These are phyloP conservation scores for Phytophthora capsici DNA, from an alignment of 352 stramenopile genomes.

Conservation along the genomic window DNA sequence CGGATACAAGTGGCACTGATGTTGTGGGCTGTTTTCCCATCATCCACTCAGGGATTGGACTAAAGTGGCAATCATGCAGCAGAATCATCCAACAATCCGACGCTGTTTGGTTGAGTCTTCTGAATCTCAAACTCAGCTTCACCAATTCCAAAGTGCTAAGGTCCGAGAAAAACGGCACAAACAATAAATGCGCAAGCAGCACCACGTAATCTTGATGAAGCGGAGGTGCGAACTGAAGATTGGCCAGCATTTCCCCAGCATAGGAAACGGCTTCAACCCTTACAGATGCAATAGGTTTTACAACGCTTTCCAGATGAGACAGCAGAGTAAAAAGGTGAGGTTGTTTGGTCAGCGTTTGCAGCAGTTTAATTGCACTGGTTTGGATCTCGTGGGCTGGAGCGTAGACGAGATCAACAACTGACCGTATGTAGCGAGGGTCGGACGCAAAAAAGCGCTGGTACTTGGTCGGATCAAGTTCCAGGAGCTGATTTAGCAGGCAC, in stretches of 20 bases:
- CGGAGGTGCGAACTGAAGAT: conserved; percentile 11
- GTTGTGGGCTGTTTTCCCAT: background rate
- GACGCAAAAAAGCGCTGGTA: conserved; percentile 21
- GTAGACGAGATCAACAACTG: conserved; percentile 33
- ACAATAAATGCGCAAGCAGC: conserved; percentile 29
- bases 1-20: background rate
- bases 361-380: conserved; percentile 28
- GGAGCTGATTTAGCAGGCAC: conserved; percentile 5
- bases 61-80: conserved; percentile 11
- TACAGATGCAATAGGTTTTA: conserved; percentile 3
- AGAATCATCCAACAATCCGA: conserved; percentile 6
- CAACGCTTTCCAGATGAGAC: conserved; percentile 18
- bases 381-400: conserved; percentile 28
- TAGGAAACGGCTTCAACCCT: conserved; percentile 9
- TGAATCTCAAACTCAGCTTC: conserved; percentile 37
- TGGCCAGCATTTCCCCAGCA: conserved; percentile 8
- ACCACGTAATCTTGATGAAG: conserved; percentile 22
- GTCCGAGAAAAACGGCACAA: conserved; percentile 41
- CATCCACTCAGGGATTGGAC: conserved; percentile 30
- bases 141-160: conserved; percentile 33
- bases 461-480: conserved; percentile 8
- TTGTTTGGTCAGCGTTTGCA: conserved; percentile 21
- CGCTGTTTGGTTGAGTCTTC: conserved; percentile 6
- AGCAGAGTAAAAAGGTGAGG: conserved; percentile 19
- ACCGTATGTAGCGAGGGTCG: conserved; percentile 33